phyloP scores from a whole-genome alignment of 1,284 basidiomycete species.

The Ganoderma sinense region DNA sequence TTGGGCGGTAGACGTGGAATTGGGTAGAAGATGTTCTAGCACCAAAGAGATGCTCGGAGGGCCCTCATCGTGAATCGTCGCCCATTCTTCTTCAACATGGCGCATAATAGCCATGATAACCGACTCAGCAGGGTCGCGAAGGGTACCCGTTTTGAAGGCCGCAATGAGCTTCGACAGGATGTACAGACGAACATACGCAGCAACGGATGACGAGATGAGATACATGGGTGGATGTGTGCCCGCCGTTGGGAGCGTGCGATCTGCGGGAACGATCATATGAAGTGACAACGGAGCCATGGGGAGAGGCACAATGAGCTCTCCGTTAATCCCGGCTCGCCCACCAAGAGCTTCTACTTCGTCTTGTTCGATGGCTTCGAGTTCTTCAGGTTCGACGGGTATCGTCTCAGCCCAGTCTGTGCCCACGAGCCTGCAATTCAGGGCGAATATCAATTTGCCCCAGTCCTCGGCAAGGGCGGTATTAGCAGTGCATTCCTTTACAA shows the following conservation, averaged over 20 bases:
- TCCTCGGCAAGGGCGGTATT: conserved; percentile 49
- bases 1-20: neutral
- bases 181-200: conserved; percentile 88
- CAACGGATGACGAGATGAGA: conserved; percentile 73
- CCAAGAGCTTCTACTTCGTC: conserved; percentile 80
- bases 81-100: conserved; percentile 77
- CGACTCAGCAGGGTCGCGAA: conserved; percentile 73
- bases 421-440: conserved; percentile 57
- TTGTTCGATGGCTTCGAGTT: conserved; percentile 51
- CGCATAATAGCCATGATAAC: conserved; percentile 82
- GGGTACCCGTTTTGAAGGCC: conserved; percentile 60
- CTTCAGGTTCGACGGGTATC: conserved; percentile 21
- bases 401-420: conserved; percentile 46
- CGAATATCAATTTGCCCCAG: conserved; percentile 59
- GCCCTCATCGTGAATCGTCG: conserved; percentile 67
- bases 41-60: conserved; percentile 78
- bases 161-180: conserved; percentile 73
- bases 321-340: conserved; percentile 50
- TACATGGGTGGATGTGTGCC: conserved; percentile 76
- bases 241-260: conserved; percentile 57
- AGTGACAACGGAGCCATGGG: conserved; percentile 71
- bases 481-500: conserved; percentile 65
- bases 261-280: conserved; percentile 67
- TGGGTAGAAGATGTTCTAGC: conserved; percentile 67
- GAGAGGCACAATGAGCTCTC: conserved; percentile 66